Conservation (phyloP, 768 basidiomycete genomes). For the Artomyces pyxidatus region DNA sequence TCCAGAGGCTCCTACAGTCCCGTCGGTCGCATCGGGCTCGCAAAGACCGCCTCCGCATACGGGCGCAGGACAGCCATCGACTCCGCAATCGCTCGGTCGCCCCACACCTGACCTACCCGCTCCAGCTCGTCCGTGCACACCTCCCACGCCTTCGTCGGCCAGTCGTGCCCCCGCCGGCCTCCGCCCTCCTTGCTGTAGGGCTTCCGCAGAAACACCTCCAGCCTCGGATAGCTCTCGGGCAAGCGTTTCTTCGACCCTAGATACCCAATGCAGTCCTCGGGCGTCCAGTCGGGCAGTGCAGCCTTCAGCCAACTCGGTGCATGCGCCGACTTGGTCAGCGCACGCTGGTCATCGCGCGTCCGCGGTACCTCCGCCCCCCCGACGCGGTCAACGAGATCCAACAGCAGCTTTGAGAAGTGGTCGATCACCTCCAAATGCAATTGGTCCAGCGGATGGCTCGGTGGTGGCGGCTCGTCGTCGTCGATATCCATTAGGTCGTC, state of each 20-base stretch:
- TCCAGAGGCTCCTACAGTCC: slow-evolving; percentile 11
- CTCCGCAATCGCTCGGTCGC: slow-evolving; percentile 42
- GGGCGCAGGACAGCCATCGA: slow-evolving; percentile 40
- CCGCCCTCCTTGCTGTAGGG: slow-evolving; percentile 44
- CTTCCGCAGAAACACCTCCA: slow-evolving; percentile 23
- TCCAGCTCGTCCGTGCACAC: slow-evolving; percentile 39
- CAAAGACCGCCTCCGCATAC: slow-evolving; percentile 43
- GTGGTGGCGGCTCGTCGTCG: slow-evolving; percentile 34
- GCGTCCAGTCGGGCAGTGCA: slow-evolving; percentile 41
- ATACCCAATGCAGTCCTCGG: slow-evolving; percentile 50
- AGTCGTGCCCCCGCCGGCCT: slow-evolving; percentile 64
- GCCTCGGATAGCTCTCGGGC: slow-evolving; percentile 4
- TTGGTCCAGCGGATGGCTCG: slow-evolving; percentile 53
- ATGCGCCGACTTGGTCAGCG: slow-evolving; percentile 40
- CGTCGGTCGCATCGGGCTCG: slow-evolving; percentile 34
- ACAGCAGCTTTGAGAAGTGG: slow-evolving; percentile 56
- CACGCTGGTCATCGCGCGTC: slow-evolving; percentile 17
- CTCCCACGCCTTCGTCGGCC: slow-evolving; percentile 64
- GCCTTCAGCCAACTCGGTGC: slow-evolving; percentile 44
- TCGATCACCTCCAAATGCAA: slow-evolving; percentile 64
- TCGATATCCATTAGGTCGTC: slow-evolving; percentile 52
- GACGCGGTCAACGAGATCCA: slow-evolving; percentile 47
- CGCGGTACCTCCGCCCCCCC: slow-evolving; percentile 37
- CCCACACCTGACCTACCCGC: slow-evolving; percentile 43
- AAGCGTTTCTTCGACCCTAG: slow-evolving; percentile 34